A percentile compares a stretch with the other conserved stretches of the same genome.
Conservation (phyloP, 1,139 yeast genomes). For the Lizanozyma gosingica region DNA sequence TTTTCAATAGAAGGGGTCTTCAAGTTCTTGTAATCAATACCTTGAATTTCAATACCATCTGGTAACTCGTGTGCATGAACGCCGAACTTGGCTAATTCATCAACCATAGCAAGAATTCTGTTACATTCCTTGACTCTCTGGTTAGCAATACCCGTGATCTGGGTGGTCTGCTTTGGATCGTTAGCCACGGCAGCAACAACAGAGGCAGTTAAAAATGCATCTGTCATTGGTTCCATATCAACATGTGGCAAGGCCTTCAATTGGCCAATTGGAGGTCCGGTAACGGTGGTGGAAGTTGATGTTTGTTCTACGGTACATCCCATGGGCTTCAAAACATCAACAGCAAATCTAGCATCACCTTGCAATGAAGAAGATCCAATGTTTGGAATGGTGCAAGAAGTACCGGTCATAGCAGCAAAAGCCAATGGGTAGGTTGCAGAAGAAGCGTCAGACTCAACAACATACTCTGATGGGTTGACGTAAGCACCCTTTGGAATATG, state of each 20-base stretch:
- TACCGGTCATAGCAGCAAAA: slow-evolving; percentile 95
- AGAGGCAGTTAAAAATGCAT: slow-evolving; percentile 93
- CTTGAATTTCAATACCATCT: slow-evolving; percentile 86
- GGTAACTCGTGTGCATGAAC: slow-evolving; percentile 76
- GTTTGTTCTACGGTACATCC: slow-evolving; percentile 87
- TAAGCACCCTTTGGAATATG: slow-evolving; percentile 82
- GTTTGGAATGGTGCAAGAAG: slow-evolving; percentile 87
- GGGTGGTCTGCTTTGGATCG: slow-evolving; percentile 47
- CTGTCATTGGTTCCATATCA: slow-evolving; percentile 99
- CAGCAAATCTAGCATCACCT: slow-evolving; percentile 96
- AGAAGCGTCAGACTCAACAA: slow-evolving; percentile 96
- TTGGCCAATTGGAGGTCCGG: slow-evolving; percentile 70
- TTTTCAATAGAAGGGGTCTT: slow-evolving; percentile 37
- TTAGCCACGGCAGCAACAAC: slow-evolving; percentile 91
- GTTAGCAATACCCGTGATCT: slow-evolving; percentile 92
- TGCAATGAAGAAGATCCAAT: slow-evolving; percentile 88
- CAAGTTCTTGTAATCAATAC: slow-evolving; percentile 42
- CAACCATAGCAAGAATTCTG: slow-evolving; percentile 90
- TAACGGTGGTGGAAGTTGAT: slow-evolving; percentile 78
- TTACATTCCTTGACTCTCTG: slow-evolving; percentile 97
- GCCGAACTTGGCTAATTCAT: slow-evolving; percentile 83
- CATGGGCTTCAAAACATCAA: slow-evolving; percentile 88
- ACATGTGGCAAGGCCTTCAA: slow-evolving; percentile 65
- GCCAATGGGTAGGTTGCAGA: slow-evolving; percentile 98
- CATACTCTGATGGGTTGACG: slow-evolving; percentile 73